Conservation (phyloP, 306 rosid species). For the Biancaea sappan region DNA sequence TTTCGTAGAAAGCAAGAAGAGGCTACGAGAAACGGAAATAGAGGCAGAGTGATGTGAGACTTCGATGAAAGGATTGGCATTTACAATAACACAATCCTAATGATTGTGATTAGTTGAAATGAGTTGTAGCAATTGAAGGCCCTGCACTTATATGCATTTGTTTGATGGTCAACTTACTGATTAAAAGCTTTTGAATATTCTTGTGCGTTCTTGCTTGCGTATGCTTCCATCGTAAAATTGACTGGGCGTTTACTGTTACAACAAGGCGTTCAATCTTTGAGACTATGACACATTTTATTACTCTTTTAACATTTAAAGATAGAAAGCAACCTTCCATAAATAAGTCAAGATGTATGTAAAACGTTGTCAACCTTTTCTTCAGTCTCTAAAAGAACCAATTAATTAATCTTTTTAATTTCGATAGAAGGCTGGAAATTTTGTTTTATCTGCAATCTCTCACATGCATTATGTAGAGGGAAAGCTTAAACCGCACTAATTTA, state of each 20-base stretch:
- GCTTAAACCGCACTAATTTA: no score
- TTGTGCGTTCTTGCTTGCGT: not conserved
- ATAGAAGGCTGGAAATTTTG: no score
- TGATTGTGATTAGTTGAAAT: constrained; percentile 44
- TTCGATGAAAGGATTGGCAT: constrained; percentile 5
- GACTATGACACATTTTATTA: no score
- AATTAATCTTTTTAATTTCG: no score
- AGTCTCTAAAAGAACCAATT: not conserved
- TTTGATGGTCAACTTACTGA: constrained; percentile 20
- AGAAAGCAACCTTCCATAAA: not conserved
- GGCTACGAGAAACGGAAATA: no score
- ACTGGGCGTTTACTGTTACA: not conserved
- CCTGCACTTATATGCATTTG: constrained; percentile 16
- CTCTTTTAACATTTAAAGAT: not conserved
- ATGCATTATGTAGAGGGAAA: no score
- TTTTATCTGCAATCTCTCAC: no score
- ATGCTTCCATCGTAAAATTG: not conserved
- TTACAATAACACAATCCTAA: constrained; percentile 33
- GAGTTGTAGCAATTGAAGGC: constrained; percentile 34
- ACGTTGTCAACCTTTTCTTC: not conserved
- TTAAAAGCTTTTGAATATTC: constrained; percentile 21
- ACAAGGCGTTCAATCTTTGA: no score
- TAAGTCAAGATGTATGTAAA: not conserved
- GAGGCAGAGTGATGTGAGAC: not conserved
- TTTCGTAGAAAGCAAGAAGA: not conserved